A percentile compares a stretch with the other conserved stretches of the same genome.
These are phyloP conservation scores for Aspergillus aculeatus DNA, from an alignment of 2,329 filamentous ascomycete genomes.

Conservation along the genomic window DNA sequence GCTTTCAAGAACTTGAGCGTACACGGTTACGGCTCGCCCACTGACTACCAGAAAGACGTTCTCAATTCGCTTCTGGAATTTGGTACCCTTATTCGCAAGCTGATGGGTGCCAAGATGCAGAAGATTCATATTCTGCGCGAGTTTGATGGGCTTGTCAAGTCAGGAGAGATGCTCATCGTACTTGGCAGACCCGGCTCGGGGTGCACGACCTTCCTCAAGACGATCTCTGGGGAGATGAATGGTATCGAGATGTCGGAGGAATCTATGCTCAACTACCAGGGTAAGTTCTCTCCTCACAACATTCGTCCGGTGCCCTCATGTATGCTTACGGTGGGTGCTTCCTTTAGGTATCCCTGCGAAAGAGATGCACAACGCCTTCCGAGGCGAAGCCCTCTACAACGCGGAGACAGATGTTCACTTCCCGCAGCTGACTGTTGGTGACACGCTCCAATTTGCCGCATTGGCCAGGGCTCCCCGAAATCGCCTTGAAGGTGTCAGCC, in stretches of 20 bases:
- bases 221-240: constrained; percentile 75
- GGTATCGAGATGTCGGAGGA: constrained; percentile 61
- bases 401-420: constrained; percentile 83
- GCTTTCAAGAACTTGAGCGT: constrained; percentile 64
- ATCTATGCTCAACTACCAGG: constrained; percentile 26
- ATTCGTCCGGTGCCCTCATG: too few relatives aligned
- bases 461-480: constrained; percentile 57
- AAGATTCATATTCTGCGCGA: constrained; percentile 52
- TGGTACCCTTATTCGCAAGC: constrained; percentile 34
- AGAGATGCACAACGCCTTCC: constrained; percentile 64
- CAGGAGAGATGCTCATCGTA: constrained; percentile 54
- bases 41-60: constrained; percentile 68
- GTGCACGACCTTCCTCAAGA: constrained; percentile 83
- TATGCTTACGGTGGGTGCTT: not conserved
- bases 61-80: constrained; percentile 54
- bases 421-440: constrained; percentile 71
- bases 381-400: constrained; percentile 83
- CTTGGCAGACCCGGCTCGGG: constrained; percentile 40
- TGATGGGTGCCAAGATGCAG: constrained; percentile 16
- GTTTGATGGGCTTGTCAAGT: constrained; percentile 59
- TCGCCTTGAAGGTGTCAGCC: constrained; percentile 38
- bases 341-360: constrained; percentile 31
- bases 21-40: constrained; percentile 62
- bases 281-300: not conserved
- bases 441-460: constrained; percentile 78